Evolutionary conservation across 2,329 filamentous ascomycete genomes (phyloP), one percentile per base, ranked within the genome.

Genomic region (Cladosporium sp.): DNA sequence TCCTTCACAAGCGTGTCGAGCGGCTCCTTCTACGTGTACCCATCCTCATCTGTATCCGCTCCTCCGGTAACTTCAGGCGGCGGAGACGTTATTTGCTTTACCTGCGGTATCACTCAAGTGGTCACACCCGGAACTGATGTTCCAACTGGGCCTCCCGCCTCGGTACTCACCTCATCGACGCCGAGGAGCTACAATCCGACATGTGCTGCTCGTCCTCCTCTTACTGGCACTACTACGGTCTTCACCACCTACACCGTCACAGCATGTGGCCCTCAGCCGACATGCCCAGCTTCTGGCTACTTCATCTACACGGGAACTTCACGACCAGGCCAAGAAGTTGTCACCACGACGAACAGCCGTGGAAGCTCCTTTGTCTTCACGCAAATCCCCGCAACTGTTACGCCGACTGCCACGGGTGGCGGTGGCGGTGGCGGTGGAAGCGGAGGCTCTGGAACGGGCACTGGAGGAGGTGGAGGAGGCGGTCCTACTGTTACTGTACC

Each of bases 241-340:
- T 72, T 72, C 61, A 75, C 73, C 10, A 76, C 73, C 1, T 65
- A 71, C n/a, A 75, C 71, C 2, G 67, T 75, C 26, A 76, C 73
- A 10, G 71, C 67, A 25, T 77, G 74, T 65, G 67, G 68, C 3
- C 67, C 73, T 5, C 71, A 71, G 7, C 66, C 68, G 16, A 71
- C 71, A 25, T 76, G 74, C 66, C 72, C 72, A 5, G 69, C 70
- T 36, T 69, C 70, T 18, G 70, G 70, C 21, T 73, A 71, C 53
- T 64, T 63, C 16, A 64, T 71, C 26, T 65, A 69, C 51, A 67
- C 66, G 4, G 67, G 67, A n/a, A 60, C 69, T 2, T 66, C 63
- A 7, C 63, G 61, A 21, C 67, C 68, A 53, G 69, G 70, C 1
- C 60, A 65, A 18, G 25, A 62, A 3, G 61, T 71, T 13, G 67